Percentiles rank a stretch among this genome's conserved stretches.
phyloP scores from a whole-genome alignment of 495 filamentous ascomycete genomes.

The Neurospora sublineolata region DNA sequence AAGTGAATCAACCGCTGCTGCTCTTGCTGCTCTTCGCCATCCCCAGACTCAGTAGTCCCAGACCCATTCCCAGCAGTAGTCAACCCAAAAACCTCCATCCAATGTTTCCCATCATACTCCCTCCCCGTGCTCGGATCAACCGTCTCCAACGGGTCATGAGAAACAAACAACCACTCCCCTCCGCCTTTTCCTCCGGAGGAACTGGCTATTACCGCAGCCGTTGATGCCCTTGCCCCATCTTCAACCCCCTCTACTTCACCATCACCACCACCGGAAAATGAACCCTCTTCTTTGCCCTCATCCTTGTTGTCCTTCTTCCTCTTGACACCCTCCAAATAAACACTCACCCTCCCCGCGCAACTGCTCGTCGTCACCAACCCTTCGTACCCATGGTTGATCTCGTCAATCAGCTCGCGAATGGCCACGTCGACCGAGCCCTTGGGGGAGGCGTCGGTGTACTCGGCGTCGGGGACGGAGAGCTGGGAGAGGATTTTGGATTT shows the following conservation, averaged over 20 bases:
- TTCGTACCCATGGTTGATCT: constrained; percentile 54
- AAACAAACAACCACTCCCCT: constrained; percentile 77
- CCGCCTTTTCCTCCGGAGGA: constrained; percentile 67
- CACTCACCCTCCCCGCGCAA: constrained; percentile 72
- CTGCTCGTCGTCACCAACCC: constrained; percentile 84
- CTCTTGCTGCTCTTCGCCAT: constrained; percentile 2
- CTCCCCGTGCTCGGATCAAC: neutral
- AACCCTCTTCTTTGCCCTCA: constrained; percentile 8
- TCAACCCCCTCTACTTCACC: neutral
- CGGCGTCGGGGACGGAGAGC: constrained; percentile 48
- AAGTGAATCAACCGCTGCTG: constrained; percentile 60
- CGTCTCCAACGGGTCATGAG: constrained; percentile 56
- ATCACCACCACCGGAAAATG: neutral
- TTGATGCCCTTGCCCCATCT: constrained; percentile 2
- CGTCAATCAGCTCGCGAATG: constrained; percentile 61
- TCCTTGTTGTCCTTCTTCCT: constrained; percentile 23
- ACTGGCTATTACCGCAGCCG: constrained; percentile 18
- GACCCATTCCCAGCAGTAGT: constrained; percentile 4
- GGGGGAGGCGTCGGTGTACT: constrained; percentile 69
- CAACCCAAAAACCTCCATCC: constrained; percentile 4
- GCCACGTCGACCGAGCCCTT: constrained; percentile 74
- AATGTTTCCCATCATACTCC: constrained; percentile 5
- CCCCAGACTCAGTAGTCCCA: constrained; percentile 5
- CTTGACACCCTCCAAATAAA: constrained; percentile 64
- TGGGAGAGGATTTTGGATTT: constrained; percentile 50